Evolutionary conservation across 2,329 filamentous ascomycete genomes (phyloP), one percentile per base, ranked within the genome.

Genomic region (Hymenoscyphus fructigenus): DNA sequence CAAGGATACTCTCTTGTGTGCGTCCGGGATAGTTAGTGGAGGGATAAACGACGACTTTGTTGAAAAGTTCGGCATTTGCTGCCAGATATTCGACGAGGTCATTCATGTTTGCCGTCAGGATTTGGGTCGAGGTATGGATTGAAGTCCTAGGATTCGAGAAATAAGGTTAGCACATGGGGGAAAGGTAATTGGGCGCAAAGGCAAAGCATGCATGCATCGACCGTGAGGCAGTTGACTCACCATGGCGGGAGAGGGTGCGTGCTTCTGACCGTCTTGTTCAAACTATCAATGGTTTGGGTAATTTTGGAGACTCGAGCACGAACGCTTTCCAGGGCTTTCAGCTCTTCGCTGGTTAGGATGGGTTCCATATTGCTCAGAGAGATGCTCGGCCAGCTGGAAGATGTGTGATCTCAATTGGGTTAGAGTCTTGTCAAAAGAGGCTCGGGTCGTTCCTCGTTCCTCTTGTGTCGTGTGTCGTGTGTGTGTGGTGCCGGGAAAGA

Each of bases 11-110:
- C 75, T 90, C 86, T 65, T 91, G 87, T 5, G 84, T 88, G 70
- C 84, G 88, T 44, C 86, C 89, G 4, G 87, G 92, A 77, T 86
- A 95, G 75, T 88, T 88, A 1, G 91, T 90, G 14, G 88, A 87
- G 0, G 92, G 92, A 74, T 91, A 92, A 26, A 91, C 85, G 68
- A 91, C 89, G 60, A 92, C 83, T 62, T 87, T 86, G 64, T 83
- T 83, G 67, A 96, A 87, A 57, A 92, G 83, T 53, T 88, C 84
- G 50, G 84, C 80, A 72, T 93, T 85, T 62, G 88, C 84, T 68
- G 82, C 82, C 57, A 92, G 81, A 71, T 88, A 84, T 47, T 88
- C 83, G 65, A 88, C 85, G 66, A 94, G 82, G 28, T 85, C 86
- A 67, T 84, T 80, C 47, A 95, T 84, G 75, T 91, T 91, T 69